Evolutionary conservation across 1,284 basidiomycete genomes (phyloP).

Genomic region (Exobasidium cylindrosporum): DNA sequence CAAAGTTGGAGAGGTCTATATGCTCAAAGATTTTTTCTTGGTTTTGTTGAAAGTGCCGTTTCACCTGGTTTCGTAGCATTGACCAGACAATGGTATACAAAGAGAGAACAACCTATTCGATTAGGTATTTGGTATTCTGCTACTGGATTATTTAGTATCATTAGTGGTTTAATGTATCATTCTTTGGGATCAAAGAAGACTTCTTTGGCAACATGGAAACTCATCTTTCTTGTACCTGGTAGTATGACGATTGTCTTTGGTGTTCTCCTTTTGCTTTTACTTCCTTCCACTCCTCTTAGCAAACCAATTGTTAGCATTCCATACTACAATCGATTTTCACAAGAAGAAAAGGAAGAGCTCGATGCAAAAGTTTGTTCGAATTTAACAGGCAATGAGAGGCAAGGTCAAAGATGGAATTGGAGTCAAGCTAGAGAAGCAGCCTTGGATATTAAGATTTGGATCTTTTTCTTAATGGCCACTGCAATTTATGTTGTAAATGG

Average conservation of each 20-base stretch:
- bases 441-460: slow-evolving; percentile 58
- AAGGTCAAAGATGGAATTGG: slow-evolving; percentile 40
- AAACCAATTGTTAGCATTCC: slow-evolving; percentile 30
- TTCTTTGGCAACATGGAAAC: slow-evolving; percentile 58
- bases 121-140: slow-evolving; percentile 60
- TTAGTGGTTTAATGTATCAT: slow-evolving; percentile 59
- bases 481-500: slow-evolving; percentile 57
- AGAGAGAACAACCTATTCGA: slow-evolving; percentile 40
- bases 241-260: slow-evolving; percentile 59
- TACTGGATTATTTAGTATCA: slow-evolving; percentile 58
- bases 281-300: slow-evolving; percentile 58
- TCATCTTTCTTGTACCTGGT: slow-evolving; percentile 61
- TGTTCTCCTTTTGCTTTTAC: slow-evolving; percentile 56
- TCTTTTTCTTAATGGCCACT: slow-evolving; percentile 58
- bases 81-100: slow-evolving; percentile 60
- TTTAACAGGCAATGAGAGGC: slow-evolving; percentile 35
- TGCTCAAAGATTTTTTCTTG: slow-evolving; percentile 57
- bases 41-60: slow-evolving; percentile 55
- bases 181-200: slow-evolving; percentile 55
- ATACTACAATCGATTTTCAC: slow-evolving; percentile 36
- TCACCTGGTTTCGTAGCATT: slow-evolving; percentile 60
- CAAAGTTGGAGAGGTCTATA: slow-evolving; percentile 57
- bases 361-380: slow-evolving; percentile 53
- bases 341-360: slow-evolving; percentile 43
- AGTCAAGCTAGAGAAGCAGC: slow-evolving; percentile 58